Percentiles rank a stretch among this genome's conserved stretches.
phyloP scores from a whole-genome alignment of 1,139 yeast genomes.

The Meyerozyma carpophila region DNA sequence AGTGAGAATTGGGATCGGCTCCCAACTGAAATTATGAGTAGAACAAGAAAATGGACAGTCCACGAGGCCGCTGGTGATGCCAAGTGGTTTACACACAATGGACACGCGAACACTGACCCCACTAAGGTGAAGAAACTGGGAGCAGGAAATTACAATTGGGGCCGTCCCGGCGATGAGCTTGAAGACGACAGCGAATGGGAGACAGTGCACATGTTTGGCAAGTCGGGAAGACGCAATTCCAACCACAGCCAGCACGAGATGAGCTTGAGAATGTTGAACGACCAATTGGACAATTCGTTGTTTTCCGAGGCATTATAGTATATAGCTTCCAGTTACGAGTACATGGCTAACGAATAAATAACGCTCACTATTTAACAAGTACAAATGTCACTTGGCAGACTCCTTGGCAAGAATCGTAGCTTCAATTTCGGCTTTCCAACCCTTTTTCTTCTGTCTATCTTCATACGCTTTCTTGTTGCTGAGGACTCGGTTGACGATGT shows the following conservation, averaged over 20 bases:
- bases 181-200: constrained; percentile 27
- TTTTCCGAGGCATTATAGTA: not conserved
- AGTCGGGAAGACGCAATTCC: constrained; percentile 35
- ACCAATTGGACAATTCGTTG: not conserved
- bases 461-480: constrained; percentile 62
- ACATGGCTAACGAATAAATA: not conserved
- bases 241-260: constrained; percentile 20
- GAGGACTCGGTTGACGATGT: constrained; percentile 65
- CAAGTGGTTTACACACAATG: constrained; percentile 73
- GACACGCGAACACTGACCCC: constrained; percentile 62
- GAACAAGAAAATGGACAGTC: constrained; percentile 77
- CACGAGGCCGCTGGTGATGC: constrained; percentile 58
- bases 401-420: constrained; percentile 21
- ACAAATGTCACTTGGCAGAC: not conserved
- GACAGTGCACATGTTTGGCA: constrained; percentile 16
- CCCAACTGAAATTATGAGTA: constrained; percentile 48
- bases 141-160: constrained; percentile 80
- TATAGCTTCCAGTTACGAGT: not conserved
- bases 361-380: not conserved
- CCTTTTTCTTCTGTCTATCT: constrained; percentile 74
- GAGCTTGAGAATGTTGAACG: constrained; percentile 1
- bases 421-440: constrained; percentile 57
- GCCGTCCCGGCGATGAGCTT: constrained; percentile 62
- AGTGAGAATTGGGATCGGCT: not conserved
- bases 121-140: constrained; percentile 79